Base-by-base conservation (phyloP, 371 early-diverging fungal species). In the Syncephalastrum racemosum region DNA sequence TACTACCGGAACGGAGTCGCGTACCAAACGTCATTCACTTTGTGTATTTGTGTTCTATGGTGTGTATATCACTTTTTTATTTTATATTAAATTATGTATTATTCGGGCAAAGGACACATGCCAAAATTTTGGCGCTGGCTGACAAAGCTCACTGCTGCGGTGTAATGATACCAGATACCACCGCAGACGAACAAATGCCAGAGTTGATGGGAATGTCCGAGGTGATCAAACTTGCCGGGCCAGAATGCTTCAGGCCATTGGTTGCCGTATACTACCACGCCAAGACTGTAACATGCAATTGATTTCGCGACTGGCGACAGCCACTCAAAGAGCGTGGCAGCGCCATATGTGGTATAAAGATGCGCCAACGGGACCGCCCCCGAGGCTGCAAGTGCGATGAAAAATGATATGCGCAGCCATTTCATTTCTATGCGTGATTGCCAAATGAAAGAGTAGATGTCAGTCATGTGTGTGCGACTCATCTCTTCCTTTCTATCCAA, bases 151-250 rank as follows among this genome's bases (percentile, higher is more conserved):
- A 79, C 67, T 43, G 83, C 77, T 16, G 86, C 83, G 54, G 65
- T 65, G 56, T 88, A 89, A 59, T 89, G 86, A 55, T 67, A 84
- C 74, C 80, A 85, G 52, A 86, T 85, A 15, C 87, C 90, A 3
- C 80, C 84, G 39, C 87, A 80, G 0, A 90, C 90, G 63, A 81
- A 81, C 18, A 87, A 53, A 71, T 92, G 93, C 93, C 93, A 92
- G 36, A 87, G 65, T 59, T 88, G 89, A 65, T 92, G 93, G 13
- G 89, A 88, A 53, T 90, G 87, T 16, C 84, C 84, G 54, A 85
- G 59, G 23, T 75, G 72, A 60, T 93, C 92, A 67, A 91, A 90
- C 58, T 72, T 73, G 8, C 93, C 93, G 0, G 90, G 91, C 66
- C 78, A 82, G 23, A 78, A 77, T 53, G 81, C 77, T 66, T 93